Evolutionary conservation across 441 rosid species (phyloP), one percentile per base, ranked within the genome.

Genomic region (Gossypium lobatum): DNA sequence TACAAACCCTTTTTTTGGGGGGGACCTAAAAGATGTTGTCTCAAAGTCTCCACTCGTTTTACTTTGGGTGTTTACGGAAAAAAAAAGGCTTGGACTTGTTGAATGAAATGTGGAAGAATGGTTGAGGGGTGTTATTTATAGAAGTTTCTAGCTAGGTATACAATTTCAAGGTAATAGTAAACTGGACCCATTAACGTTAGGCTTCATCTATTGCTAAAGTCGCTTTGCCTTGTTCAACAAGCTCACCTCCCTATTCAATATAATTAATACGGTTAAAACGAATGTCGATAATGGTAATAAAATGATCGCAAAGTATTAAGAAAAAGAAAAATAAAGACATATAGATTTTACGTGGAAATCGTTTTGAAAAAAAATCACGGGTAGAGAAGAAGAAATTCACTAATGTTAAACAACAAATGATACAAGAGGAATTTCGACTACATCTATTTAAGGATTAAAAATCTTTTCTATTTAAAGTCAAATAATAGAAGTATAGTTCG

Each of bases 1-100:
- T 13, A 11, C 14, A 2, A 13, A 10, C n/a, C n/a, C n/a, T 45
- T 48, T 13, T 50, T 14, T 14, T 26, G 3, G 55, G 18, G 14
- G 55, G 55, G 9, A 6, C 18, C 18, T 50, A 14, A 50, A 50
- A n/a, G 55, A 50, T 50, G 2, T 3, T 4, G 6, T 14, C 55
- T 50, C 55, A 50, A 50, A 50, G 55, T 50, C 55, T 50, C n/a
- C 55, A 50, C 17, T 50, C 55, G 55, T 50, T 50, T 34, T 50
- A 50, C 55, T 50, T 50, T 4, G 55, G 18, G 1, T 31, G 37
- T 31, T 5, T 31, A 31, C 6, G 37, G 7, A 1, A 5, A 31
- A 5, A 16, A 4, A n/a, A 50, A 14, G 0, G 55, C 55, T 3
- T 14, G 17, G 55, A n/a, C 55, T 50, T 50, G 55, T n/a, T 50